phyloP scores from a whole-genome alignment of 2,329 filamentous ascomycete species.

The Chaetomium strumarium region DNA sequence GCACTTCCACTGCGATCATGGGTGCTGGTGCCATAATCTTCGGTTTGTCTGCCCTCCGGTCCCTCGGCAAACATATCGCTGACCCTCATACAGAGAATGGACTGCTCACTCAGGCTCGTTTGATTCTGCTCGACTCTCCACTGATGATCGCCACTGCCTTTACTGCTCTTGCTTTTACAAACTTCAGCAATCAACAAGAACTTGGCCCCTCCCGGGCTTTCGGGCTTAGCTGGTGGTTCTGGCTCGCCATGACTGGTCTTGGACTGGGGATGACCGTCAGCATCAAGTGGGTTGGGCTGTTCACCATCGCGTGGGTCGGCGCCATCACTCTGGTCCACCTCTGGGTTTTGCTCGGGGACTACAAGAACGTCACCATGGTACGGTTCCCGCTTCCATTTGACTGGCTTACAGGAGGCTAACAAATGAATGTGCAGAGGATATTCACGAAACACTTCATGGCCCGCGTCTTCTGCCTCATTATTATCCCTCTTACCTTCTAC shows the following conservation, averaged over 20 bases:
- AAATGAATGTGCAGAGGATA: conserved; percentile 42
- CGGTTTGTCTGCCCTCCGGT: conserved; percentile 51
- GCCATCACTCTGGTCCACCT: conserved; percentile 84
- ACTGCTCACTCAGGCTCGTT: conserved; percentile 85
- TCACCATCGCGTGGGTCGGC: conserved; percentile 98
- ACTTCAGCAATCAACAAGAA: conserved; percentile 96
- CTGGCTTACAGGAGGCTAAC: neutral
- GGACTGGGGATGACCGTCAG: conserved; percentile 85
- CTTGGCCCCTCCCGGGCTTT: conserved; percentile 86
- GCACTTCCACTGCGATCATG: conserved; percentile 75
- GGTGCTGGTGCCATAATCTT: conserved; percentile 87
- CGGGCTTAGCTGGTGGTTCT: conserved; percentile 93
- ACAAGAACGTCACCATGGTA: conserved; percentile 68
- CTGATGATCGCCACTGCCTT: conserved; percentile 89
- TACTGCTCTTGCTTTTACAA: conserved; percentile 82
- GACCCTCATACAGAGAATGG: conserved; percentile 67
- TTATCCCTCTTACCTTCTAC: conserved; percentile 86
- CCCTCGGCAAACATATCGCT: conserved; percentile 21
- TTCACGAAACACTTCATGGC: conserved; percentile 95
- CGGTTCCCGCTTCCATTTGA: neutral
- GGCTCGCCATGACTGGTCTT: conserved; percentile 80
- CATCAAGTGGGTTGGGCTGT: conserved; percentile 98
- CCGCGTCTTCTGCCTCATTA: conserved; percentile 81
- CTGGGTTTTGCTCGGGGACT: conserved; percentile 90
- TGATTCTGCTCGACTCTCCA: conserved; percentile 94